A percentile compares a stretch with the other conserved stretches of the same genome.
Evolutionary conservation across 495 filamentous ascomycete genomes (phyloP).

Genomic region (Niebla homalea): DNA sequence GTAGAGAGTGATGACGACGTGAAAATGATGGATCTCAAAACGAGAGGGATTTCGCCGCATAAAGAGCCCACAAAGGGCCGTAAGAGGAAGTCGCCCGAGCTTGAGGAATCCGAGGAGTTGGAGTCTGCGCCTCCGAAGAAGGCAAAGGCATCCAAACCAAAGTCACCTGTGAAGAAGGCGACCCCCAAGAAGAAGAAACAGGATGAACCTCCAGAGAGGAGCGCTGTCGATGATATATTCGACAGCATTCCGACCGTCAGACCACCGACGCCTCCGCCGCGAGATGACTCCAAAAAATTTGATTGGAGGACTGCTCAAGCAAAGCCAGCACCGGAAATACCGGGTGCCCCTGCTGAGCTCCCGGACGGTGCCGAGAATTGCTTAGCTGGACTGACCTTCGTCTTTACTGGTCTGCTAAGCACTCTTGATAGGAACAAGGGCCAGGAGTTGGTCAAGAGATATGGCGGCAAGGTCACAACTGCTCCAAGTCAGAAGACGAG

Average conservation of each 20-base stretch:
- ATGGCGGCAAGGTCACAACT: slow-evolving; percentile 81
- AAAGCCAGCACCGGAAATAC: slow-evolving; percentile 44
- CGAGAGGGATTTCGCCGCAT: slow-evolving; percentile 15
- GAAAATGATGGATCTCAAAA: slow-evolving; percentile 30
- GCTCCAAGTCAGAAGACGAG: slow-evolving; percentile 83
- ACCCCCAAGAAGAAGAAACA: slow-evolving; percentile 42
- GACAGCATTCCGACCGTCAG: slow-evolving; percentile 72
- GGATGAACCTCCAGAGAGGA: slow-evolving; percentile 47
- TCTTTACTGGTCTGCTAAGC: slow-evolving; percentile 86
- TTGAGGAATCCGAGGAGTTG: slow-evolving; percentile 30
- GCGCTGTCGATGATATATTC: slow-evolving; percentile 65
- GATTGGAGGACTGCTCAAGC: slow-evolving; percentile 44
- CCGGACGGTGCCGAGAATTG: slow-evolving; percentile 82
- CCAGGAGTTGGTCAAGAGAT: slow-evolving; percentile 74
- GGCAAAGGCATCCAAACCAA: slow-evolving; percentile 22
- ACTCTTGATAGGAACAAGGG: slow-evolving; percentile 74
- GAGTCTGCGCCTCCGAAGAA: slow-evolving; percentile 23
- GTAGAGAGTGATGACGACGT: slow-evolving; percentile 29
- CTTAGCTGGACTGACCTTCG: slow-evolving; percentile 82
- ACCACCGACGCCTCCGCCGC: slow-evolving; percentile 67
- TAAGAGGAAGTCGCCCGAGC: slow-evolving; percentile 43
- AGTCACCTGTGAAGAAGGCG: slow-evolving; percentile 24
- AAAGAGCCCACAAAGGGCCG: slow-evolving; percentile 25
- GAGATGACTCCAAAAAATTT: slow-evolving; percentile 52
- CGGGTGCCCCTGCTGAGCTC: slow-evolving; percentile 52